Conservation (phyloP, 2,329 filamentous ascomycete genomes). For the Xylaria sp. region DNA sequence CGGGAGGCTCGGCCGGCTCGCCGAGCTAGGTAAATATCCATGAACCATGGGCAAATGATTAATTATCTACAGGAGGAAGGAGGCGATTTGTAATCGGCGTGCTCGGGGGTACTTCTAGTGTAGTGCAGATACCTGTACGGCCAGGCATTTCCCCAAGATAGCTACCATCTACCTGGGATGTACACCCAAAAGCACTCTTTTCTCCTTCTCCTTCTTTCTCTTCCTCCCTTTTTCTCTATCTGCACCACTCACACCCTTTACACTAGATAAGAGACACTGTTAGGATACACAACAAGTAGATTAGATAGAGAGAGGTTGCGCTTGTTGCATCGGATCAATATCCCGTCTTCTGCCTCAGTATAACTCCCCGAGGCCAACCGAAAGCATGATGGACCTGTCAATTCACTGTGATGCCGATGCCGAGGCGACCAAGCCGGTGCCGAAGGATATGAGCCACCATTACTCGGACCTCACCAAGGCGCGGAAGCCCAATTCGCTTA, state of each 20-base stretch:
- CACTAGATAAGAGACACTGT: neutral
- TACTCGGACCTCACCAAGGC: constrained; percentile 76
- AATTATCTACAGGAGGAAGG: neutral
- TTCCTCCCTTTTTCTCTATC: neutral
- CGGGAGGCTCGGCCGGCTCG: constrained; percentile 10
- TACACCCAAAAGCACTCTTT: neutral
- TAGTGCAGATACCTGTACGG: neutral
- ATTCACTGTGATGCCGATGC: constrained; percentile 37
- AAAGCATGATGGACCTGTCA: constrained; percentile 41
- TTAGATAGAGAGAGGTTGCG: neutral
- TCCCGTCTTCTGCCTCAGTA: constrained; percentile 8
- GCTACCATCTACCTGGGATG: neutral
- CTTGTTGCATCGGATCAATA: constrained; percentile 10
- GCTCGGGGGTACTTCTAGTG: neutral
- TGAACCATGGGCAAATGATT: neutral
- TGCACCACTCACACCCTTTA: neutral
- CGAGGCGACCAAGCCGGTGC: constrained; percentile 55
- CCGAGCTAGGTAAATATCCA: neutral
- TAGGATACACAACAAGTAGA: neutral
- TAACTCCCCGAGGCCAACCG: constrained; percentile 4
- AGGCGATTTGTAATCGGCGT: constrained; percentile 32
- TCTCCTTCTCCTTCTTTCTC: neutral
- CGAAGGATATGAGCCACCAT: constrained; percentile 83
- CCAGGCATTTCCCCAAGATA: neutral
- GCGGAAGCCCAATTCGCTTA: constrained; percentile 74